Evolutionary conservation across 2,329 filamentous ascomycete species (phyloP), one percentile per base, ranked within the genome.

Genomic region (Curvularia eragrostidis): DNA sequence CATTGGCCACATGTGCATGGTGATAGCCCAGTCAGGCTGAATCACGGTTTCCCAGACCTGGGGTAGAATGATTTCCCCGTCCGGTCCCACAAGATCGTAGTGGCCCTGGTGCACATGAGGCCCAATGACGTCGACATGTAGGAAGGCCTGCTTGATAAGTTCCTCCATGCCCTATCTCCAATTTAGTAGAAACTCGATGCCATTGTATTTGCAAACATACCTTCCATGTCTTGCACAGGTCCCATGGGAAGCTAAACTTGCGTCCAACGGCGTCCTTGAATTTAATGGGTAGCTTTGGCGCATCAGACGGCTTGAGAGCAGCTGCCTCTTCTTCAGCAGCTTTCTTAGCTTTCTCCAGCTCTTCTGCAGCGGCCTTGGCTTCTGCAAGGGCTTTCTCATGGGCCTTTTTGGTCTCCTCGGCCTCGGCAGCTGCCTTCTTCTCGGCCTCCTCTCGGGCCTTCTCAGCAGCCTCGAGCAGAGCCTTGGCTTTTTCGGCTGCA

Each of bases 151-250:
- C 61, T 79, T 78, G 73, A 83, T 82, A 47, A 83, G 72, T 28
- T 73, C 71, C 61, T 82, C 78, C 80, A 82, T 82, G 34, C 80
- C 79, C 74, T 82, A 49, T 46, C 84, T 86, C 80, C 96, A 96
- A 66, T 89, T 89, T 75, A 97, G 91, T 49, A 12, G 12, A 24
- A 6, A 42, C 15, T 8, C 12, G n/a, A 18, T 23, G 9, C 9
- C 3, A 38, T 15, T 15, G 30, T 12, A 10, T 12, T 32, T 21
- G 26, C 15, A 7, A 36, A 2, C 82, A 75, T 91, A 67, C 69
- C 66, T 72, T 70, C 69, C 70, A 74, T 1, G 70, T 67, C 36
- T 69, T 67, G 52, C 68, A 72, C 26, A 70, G 24, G 15, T 71
- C 47, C 57, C 62, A 74, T 5, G 71, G 71, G 47, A 74, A 69